Conservation (phyloP, 176 grass and related monocot genomes). For the Carex parvula region DNA sequence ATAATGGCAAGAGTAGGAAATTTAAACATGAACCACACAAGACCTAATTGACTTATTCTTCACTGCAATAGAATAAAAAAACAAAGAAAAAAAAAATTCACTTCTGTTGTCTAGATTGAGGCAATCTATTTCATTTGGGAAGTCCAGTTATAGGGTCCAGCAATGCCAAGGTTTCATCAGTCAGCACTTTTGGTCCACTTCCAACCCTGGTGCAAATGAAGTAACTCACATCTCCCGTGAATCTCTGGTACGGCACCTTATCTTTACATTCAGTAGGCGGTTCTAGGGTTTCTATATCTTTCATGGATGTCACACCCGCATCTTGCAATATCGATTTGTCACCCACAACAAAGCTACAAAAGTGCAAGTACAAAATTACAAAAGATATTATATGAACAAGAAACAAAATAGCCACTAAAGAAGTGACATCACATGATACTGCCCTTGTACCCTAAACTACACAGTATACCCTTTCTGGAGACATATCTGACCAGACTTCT, state of each 20-base stretch:
- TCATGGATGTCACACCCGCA: constrained; percentile 54
- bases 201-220: constrained; percentile 54
- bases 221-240: constrained; percentile 41
- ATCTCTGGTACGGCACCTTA: constrained; percentile 34
- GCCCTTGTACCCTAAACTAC: background rate
- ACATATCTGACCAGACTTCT: background rate
- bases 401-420: background rate
- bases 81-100: background rate
- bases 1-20: background rate
- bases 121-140: constrained; percentile 28
- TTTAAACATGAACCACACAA: constrained; percentile 1
- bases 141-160: constrained; percentile 34
- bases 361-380: background rate
- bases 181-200: constrained; percentile 36
- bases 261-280: constrained; percentile 56
- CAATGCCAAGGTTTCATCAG: constrained; percentile 37
- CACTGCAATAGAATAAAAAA: background rate
- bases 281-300: constrained; percentile 58
- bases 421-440: background rate
- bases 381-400: background rate
- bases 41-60: constrained; percentile 3
- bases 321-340: constrained; percentile 78
- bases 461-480: background rate
- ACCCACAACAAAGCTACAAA: constrained; percentile 71
- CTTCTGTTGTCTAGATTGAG: background rate